These are phyloP conservation scores for Orbilia blumenaviensis DNA, from an alignment of 2,329 filamentous ascomycete genomes.

Conservation along the genomic window DNA sequence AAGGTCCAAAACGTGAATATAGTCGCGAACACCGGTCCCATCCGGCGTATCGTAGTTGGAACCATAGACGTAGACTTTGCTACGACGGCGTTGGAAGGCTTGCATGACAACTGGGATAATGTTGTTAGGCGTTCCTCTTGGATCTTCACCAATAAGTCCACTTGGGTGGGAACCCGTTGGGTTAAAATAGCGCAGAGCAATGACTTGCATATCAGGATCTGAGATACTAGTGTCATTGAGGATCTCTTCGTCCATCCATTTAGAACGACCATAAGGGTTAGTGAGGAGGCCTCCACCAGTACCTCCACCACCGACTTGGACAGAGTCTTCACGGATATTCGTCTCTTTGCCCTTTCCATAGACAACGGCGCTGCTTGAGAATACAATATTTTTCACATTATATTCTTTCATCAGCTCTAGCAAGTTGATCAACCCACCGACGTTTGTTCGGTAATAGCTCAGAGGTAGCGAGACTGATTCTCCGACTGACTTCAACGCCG, in stretches of 20 bases:
- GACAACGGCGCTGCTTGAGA: conserved; percentile 74
- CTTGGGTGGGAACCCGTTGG: conserved; percentile 73
- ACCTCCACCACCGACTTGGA: conserved; percentile 66
- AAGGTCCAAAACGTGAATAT: conserved; percentile 74
- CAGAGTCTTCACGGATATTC: conserved; percentile 55
- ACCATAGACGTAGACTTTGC: conserved; percentile 71
- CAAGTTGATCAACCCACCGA: conserved; percentile 71
- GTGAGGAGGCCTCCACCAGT: conserved; percentile 62
- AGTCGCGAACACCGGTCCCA: conserved; percentile 73
- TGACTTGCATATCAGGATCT: conserved; percentile 71
- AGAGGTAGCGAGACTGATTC: conserved; percentile 71
- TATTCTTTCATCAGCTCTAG: conserved; percentile 68
- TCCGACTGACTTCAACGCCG: conserved; percentile 72
- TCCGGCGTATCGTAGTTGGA: conserved; percentile 73
- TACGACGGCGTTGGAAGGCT: conserved; percentile 42
- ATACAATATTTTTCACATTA: conserved; percentile 73
- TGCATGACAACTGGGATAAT: conserved; percentile 71
- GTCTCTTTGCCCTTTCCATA: conserved; percentile 68
- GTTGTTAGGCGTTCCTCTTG: conserved; percentile 70
- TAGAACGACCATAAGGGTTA: conserved; percentile 73
- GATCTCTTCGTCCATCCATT: conserved; percentile 75
- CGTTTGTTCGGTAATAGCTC: conserved; percentile 74
- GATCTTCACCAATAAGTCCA: conserved; percentile 72
- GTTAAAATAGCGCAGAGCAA: conserved; percentile 74
- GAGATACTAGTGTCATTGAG: conserved; percentile 70